Evolutionary conservation across 352 stramenopile species (phyloP).

Genomic region (Pythium aristosporum): DNA sequence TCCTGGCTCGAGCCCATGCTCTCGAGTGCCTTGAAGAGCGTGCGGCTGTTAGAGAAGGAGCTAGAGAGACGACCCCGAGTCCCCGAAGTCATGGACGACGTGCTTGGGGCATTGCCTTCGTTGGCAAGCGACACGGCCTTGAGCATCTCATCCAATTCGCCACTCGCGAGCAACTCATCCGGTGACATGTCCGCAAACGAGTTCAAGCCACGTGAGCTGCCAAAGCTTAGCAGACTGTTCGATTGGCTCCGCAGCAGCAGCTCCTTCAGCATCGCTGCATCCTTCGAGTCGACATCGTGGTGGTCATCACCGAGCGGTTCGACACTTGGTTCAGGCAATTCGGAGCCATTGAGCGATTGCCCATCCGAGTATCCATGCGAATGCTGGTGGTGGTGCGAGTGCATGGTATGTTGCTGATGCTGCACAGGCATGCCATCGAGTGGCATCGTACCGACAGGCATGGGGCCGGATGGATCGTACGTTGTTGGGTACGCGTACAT

Average conservation of each 20-base stretch:
- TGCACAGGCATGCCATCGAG: slow-evolving; percentile 18
- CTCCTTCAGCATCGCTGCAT: slow-evolving; percentile 69
- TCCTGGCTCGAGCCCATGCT: slow-evolving; percentile 57
- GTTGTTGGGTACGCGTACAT: slow-evolving; percentile 25
- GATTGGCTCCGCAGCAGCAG: slow-evolving; percentile 65
- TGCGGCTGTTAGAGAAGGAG: slow-evolving; percentile 57
- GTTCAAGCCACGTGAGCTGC: slow-evolving; percentile 42
- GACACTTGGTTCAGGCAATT: slow-evolving; percentile 62
- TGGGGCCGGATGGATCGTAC: slow-evolving; percentile 15
- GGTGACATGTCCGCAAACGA: slow-evolving; percentile 77
- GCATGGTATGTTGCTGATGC: slow-evolving; percentile 12
- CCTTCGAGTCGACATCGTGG: slow-evolving; percentile 59
- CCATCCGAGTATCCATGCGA: slow-evolving; percentile 3
- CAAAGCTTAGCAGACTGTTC: slow-evolving; percentile 71
- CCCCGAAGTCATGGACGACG: slow-evolving; percentile 23
- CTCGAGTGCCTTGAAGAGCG: slow-evolving; percentile 52
- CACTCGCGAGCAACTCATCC: slow-evolving; percentile 72
- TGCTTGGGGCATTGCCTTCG: slow-evolving; percentile 1
- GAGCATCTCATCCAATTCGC: slow-evolving; percentile 81
- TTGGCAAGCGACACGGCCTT: slow-evolving; percentile 69
- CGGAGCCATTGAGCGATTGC: slow-evolving; percentile 7
- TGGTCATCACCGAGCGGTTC: slow-evolving; percentile 57
- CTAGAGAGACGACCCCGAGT: slow-evolving; percentile 40
- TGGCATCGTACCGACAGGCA: slow-evolving; percentile 24
- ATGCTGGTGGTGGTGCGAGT: slow-evolving; percentile 6